phyloP scores from a whole-genome alignment of 305 asterid species.

The Fraxinus angustifolia region DNA sequence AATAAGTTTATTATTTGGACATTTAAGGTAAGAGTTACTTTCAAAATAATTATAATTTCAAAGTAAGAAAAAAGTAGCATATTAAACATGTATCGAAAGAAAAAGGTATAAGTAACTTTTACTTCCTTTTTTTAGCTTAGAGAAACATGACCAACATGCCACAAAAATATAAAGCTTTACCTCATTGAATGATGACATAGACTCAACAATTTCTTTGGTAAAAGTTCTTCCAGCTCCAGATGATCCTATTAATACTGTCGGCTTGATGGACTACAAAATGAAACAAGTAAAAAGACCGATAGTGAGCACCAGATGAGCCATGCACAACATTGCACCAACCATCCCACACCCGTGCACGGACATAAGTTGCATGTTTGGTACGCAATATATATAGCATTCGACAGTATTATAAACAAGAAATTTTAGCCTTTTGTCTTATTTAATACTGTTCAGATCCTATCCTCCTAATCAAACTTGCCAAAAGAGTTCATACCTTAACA shows the following conservation, averaged over 20 bases:
- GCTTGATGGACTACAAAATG: slow-evolving; percentile 41
- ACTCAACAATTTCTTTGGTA: slow-evolving; percentile 47
- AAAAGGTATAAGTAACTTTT: neutral
- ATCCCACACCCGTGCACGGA: neutral
- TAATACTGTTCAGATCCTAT: neutral
- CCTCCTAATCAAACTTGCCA: neutral
- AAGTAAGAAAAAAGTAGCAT: neutral
- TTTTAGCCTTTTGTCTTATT: neutral
- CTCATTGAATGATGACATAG: slow-evolving; percentile 51
- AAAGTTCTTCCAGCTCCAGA: slow-evolving; percentile 57
- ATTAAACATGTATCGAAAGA: neutral
- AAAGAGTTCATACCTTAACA: neutral
- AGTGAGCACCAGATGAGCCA: neutral
- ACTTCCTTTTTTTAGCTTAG: neutral
- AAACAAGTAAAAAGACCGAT: neutral
- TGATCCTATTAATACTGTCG: slow-evolving; percentile 54
- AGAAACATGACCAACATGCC: neutral
- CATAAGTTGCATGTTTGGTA: neutral
- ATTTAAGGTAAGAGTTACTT: neutral
- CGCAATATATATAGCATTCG: neutral
- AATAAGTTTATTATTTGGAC: neutral
- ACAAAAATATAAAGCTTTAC: slow-evolving; percentile 16
- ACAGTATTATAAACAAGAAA: neutral
- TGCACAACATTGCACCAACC: neutral
- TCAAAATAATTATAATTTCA: neutral